These are phyloP conservation scores for Mucor ambiguus DNA, from an alignment of 371 early-diverging fungal species.

Conservation along the genomic window DNA sequence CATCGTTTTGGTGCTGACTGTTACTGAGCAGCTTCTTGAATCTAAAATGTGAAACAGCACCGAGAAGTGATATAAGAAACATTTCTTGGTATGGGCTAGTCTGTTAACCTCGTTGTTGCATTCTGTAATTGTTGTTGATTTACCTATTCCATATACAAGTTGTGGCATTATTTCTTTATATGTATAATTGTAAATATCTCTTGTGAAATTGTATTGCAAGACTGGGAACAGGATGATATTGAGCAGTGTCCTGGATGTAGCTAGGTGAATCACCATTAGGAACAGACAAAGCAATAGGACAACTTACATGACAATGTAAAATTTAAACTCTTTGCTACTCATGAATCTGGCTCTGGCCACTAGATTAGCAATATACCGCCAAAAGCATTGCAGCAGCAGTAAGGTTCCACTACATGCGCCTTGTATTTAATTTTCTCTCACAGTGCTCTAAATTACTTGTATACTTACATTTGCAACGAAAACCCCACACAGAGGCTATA, in stretches of 20 bases:
- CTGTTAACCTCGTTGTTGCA: neutral
- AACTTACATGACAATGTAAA: slow-evolving; percentile 49
- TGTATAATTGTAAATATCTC: slow-evolving; percentile 39
- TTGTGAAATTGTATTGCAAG: slow-evolving; percentile 46
- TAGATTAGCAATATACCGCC: slow-evolving; percentile 56
- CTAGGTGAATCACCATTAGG: neutral
- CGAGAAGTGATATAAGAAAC: slow-evolving; percentile 39
- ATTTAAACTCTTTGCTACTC: slow-evolving; percentile 52
- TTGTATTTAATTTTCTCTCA: neutral
- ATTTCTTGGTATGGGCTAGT: slow-evolving; percentile 24
- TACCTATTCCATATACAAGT: slow-evolving; percentile 48
- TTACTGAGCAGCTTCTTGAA: slow-evolving; percentile 40
- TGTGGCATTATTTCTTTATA: slow-evolving; percentile 55
- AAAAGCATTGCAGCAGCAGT: slow-evolving; percentile 54
- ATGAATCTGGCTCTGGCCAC: slow-evolving; percentile 52
- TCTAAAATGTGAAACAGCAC: slow-evolving; percentile 47
- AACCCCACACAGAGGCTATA: slow-evolving; percentile 45
- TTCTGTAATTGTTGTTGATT: neutral
- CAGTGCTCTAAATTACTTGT: too few relatives aligned
- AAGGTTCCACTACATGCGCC: slow-evolving; percentile 40
- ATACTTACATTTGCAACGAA: slow-evolving; percentile 50
- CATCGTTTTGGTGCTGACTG: slow-evolving; percentile 29
- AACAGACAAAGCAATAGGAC: neutral
- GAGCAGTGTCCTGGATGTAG: slow-evolving; percentile 31
- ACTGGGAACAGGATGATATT: slow-evolving; percentile 45